These are phyloP conservation scores for Acanthamoeba triangularis DNA, from an alignment of 208 protist genomes.

Conservation along the genomic window DNA sequence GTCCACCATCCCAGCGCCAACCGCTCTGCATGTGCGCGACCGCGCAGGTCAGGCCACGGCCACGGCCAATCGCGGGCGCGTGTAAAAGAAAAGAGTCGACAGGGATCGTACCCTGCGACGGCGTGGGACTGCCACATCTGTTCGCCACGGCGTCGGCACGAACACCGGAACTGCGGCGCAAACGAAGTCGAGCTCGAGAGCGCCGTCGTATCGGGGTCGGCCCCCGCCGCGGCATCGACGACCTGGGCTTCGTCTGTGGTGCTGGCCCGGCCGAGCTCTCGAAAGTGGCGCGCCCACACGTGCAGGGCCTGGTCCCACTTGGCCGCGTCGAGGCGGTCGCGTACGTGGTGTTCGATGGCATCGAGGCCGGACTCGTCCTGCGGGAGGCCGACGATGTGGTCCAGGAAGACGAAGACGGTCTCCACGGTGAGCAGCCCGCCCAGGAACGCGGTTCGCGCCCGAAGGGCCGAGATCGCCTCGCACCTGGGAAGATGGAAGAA, in stretches of 20 bases:
- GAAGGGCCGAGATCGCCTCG: neutral
- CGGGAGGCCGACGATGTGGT: neutral
- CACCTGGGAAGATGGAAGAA: neutral
- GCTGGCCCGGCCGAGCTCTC: neutral
- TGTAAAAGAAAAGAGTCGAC: neutral
- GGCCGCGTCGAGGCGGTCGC: neutral
- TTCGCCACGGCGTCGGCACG: neutral
- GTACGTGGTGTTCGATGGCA: neutral
- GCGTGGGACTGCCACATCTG: slow-evolving; percentile 5
- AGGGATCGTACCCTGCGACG: neutral
- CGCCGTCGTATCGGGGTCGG: neutral
- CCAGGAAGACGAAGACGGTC: slow-evolving; percentile 11
- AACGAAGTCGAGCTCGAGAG: neutral
- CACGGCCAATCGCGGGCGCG: neutral
- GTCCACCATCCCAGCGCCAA: neutral
- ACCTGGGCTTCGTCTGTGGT: neutral
- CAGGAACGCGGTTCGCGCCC: neutral
- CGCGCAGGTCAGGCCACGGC: neutral
- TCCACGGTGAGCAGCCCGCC: neutral
- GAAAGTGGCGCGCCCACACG: slow-evolving; percentile 25
- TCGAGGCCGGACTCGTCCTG: slow-evolving; percentile 23
- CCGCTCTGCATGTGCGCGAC: neutral
- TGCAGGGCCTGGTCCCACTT: neutral
- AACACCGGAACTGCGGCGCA: neutral
- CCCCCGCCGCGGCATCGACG: neutral